Conservation (phyloP, 2,329 filamentous ascomycete species). For the Epichloe baconii region DNA sequence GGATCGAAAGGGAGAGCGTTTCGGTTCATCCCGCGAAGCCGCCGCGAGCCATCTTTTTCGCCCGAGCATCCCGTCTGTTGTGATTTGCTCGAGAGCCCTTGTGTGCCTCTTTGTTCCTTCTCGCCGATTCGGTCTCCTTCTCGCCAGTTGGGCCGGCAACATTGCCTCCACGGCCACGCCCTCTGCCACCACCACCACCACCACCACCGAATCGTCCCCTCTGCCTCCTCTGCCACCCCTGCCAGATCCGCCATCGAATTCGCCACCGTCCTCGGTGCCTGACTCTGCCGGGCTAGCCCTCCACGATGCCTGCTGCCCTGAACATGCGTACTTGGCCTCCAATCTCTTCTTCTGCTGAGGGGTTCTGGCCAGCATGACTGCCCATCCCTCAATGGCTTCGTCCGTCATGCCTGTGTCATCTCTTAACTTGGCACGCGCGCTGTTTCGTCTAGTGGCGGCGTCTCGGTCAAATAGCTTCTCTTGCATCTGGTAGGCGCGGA, state of each 20-base stretch:
- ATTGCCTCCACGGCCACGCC: slow-evolving; percentile 39
- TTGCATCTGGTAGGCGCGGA: slow-evolving; percentile 53
- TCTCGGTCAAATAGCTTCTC: slow-evolving; percentile 59
- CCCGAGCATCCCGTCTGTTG: slow-evolving; percentile 60
- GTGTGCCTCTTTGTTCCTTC: slow-evolving; percentile 67
- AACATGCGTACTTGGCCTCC: slow-evolving; percentile 57
- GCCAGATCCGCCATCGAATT: slow-evolving; percentile 28
- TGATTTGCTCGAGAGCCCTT: slow-evolving; percentile 79
- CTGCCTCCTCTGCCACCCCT: slow-evolving; percentile 18
- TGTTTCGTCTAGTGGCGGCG: slow-evolving; percentile 52
- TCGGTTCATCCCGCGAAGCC: slow-evolving; percentile 22
- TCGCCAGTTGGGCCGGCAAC: slow-evolving; percentile 54
- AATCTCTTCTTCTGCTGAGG: slow-evolving; percentile 54
- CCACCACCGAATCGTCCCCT: slow-evolving; percentile 11
- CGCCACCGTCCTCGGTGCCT: slow-evolving; percentile 45
- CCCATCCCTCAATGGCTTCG: slow-evolving; percentile 91
- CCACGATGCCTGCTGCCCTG: slow-evolving; percentile 56
- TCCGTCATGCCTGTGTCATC: slow-evolving; percentile 80
- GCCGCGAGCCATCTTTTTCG: slow-evolving; percentile 50
- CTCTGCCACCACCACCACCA: neutral
- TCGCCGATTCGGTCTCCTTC: slow-evolving; percentile 56
- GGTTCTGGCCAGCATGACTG: slow-evolving; percentile 67
- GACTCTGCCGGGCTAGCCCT: slow-evolving; percentile 37
- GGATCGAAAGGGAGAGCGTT: slow-evolving; percentile 3
- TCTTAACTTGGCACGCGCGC: slow-evolving; percentile 49